Conservation (phyloP, 2,329 filamentous ascomycete genomes). For the Emmonsiellopsis sp. region DNA sequence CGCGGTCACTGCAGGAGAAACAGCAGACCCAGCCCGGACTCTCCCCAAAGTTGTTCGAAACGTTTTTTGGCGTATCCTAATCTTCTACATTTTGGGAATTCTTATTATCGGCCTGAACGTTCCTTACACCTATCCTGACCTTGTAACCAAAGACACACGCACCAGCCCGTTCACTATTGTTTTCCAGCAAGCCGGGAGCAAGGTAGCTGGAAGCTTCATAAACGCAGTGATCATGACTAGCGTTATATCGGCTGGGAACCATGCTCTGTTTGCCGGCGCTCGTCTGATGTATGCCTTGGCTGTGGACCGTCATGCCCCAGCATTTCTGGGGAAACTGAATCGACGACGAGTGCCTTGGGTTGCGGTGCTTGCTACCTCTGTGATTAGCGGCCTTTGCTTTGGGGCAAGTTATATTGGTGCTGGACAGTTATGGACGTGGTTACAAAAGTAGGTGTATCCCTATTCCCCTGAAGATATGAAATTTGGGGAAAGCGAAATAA, state of each 20-base stretch:
- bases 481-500: too few relatives aligned
- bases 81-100: conserved; percentile 46
- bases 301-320: conserved; percentile 47
- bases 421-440: conserved; percentile 57
- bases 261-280: conserved; percentile 49
- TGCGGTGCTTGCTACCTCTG: conserved; percentile 46
- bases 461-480: too few relatives aligned
- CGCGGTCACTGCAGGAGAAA: conserved; percentile 58
- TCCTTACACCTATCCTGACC: conserved; percentile 44
- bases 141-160: conserved; percentile 34
- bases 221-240: conserved; percentile 54
- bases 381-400: conserved; percentile 52
- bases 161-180: conserved; percentile 54
- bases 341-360: conserved; percentile 46
- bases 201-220: conserved; percentile 48
- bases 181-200: conserved; percentile 49
- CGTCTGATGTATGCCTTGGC: conserved; percentile 50
- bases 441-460: conserved; percentile 45
- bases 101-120: conserved; percentile 51
- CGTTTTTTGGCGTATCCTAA: conserved; percentile 54
- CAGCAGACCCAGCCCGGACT: conserved; percentile 52
- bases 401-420: conserved; percentile 58
- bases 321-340: conserved; percentile 44
- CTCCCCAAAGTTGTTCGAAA: conserved; percentile 57
- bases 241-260: conserved; percentile 51